Conservation (phyloP, 2,329 filamentous ascomycete genomes). For the Fusarium secorum region DNA sequence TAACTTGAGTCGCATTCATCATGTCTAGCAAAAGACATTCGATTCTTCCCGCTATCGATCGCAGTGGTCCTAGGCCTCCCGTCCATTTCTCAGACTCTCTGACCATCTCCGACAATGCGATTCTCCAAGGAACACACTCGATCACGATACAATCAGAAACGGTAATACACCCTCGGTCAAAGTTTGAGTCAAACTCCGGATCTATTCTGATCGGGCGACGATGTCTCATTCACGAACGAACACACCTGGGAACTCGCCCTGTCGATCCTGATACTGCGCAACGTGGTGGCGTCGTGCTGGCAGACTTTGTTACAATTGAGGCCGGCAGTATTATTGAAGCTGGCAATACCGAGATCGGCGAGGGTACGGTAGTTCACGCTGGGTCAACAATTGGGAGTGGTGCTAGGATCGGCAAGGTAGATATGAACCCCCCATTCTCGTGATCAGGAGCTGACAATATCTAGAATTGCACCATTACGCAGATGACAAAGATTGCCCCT, state of each 20-base stretch:
- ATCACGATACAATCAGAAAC: slow-evolving; percentile 81
- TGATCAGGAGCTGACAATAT: slow-evolving; percentile 30
- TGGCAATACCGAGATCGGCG: slow-evolving; percentile 67
- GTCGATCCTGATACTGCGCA: slow-evolving; percentile 35
- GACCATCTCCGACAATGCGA: slow-evolving; percentile 68
- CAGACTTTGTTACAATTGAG: slow-evolving; percentile 69
- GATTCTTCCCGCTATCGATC: slow-evolving; percentile 60
- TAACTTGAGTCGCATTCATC: slow-evolving; percentile 3
- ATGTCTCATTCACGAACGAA: slow-evolving; percentile 80
- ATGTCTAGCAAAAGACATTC: slow-evolving; percentile 64
- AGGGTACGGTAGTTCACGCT: slow-evolving; percentile 67
- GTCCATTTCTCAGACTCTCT: slow-evolving; percentile 68
- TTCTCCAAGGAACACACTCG: slow-evolving; percentile 74
- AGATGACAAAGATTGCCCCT: slow-evolving; percentile 65
- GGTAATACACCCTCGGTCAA: slow-evolving; percentile 85
- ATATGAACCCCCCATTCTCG: slow-evolving; percentile 18
- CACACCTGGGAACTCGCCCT: slow-evolving; percentile 60
- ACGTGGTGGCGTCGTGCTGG: slow-evolving; percentile 62
- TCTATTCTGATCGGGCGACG: slow-evolving; percentile 82
- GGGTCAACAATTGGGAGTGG: slow-evolving; percentile 67
- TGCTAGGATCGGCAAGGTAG: slow-evolving; percentile 69
- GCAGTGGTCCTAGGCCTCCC: slow-evolving; percentile 66
- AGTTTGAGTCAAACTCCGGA: slow-evolving; percentile 79
- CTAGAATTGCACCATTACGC: slow-evolving; percentile 75
- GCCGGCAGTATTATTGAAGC: slow-evolving; percentile 67